phyloP scores from a whole-genome alignment of 176 grass and related monocot genomes.

The Bothriochloa decipiens region DNA sequence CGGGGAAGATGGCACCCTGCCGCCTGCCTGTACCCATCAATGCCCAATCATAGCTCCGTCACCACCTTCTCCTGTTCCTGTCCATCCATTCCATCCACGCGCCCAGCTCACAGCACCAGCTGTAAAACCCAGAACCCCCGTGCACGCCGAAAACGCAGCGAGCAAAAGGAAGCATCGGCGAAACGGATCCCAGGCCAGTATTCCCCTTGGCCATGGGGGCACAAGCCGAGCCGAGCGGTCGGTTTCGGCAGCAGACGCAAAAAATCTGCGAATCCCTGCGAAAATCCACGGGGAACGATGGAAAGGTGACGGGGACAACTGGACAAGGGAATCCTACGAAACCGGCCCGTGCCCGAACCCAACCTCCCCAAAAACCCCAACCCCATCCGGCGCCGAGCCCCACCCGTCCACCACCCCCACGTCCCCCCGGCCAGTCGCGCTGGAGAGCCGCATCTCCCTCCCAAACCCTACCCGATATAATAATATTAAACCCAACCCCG shows the following conservation, averaged over 20 bases:
- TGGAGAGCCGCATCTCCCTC: constrained; percentile 33
- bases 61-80: neutral
- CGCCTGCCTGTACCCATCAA: constrained; percentile 50
- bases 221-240: neutral
- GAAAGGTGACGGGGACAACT: constrained; percentile 15
- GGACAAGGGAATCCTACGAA: constrained; percentile 43
- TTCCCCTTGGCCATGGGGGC: too few relatives aligned
- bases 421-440: neutral
- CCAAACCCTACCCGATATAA: constrained; percentile 58
- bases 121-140: constrained; percentile 28
- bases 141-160: neutral
- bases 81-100: neutral
- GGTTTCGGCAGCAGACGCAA: neutral
- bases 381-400: neutral
- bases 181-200: neutral
- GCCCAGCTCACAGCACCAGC: neutral
- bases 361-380: neutral
- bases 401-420: neutral
- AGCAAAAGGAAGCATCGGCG: constrained; percentile 15
- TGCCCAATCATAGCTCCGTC: constrained; percentile 38
- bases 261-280: neutral
- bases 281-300: constrained; percentile 20
- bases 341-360: neutral
- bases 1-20: constrained; percentile 20
- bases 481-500: constrained; percentile 58